phyloP scores from a whole-genome alignment of 1,284 basidiomycete species.

The Chondrostereum purpureum region DNA sequence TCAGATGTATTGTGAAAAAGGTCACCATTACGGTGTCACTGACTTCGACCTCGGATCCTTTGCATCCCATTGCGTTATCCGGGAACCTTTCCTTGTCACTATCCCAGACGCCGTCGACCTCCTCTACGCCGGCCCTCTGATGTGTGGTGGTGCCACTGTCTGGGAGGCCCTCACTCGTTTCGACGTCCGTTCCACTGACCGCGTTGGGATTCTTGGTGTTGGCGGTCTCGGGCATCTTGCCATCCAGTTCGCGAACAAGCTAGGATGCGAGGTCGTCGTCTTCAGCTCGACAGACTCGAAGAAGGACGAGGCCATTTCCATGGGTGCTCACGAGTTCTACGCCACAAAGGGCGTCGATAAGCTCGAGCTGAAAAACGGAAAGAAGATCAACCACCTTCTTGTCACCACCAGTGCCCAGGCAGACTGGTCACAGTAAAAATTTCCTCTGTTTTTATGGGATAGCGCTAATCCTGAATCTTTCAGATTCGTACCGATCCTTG shows the following conservation, averaged over 20 bases:
- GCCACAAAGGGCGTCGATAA: conserved; percentile 18
- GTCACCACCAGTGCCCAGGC: conserved; percentile 16
- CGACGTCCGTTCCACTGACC: conserved; percentile 23
- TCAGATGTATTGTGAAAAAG: conserved; percentile 21
- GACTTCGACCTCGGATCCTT: conserved; percentile 28
- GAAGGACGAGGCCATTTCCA: conserved; percentile 43
- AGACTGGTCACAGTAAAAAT: neutral
- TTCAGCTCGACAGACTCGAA: conserved; percentile 53
- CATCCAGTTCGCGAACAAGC: conserved; percentile 31
- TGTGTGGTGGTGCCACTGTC: conserved; percentile 32
- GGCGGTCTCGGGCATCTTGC: conserved; percentile 32
- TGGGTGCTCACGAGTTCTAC: conserved; percentile 43
- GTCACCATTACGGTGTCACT: conserved; percentile 19
- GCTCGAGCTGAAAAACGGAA: conserved; percentile 18
- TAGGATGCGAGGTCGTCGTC: conserved; percentile 51
- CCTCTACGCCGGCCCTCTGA: conserved; percentile 27
- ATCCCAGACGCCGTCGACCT: conserved; percentile 26
- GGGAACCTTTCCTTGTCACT: conserved; percentile 24
- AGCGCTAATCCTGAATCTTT: neutral
- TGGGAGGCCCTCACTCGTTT: conserved; percentile 20
- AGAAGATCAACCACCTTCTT: conserved; percentile 19
- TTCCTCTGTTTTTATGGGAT: neutral
- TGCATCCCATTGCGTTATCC: conserved; percentile 26
- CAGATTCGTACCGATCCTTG: conserved; percentile 5
- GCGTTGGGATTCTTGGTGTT: conserved; percentile 29